Evolutionary conservation across 352 stramenopile genomes (phyloP), one percentile per base, ranked within the genome.

Genomic region (Globisporangium megalacanthum): DNA sequence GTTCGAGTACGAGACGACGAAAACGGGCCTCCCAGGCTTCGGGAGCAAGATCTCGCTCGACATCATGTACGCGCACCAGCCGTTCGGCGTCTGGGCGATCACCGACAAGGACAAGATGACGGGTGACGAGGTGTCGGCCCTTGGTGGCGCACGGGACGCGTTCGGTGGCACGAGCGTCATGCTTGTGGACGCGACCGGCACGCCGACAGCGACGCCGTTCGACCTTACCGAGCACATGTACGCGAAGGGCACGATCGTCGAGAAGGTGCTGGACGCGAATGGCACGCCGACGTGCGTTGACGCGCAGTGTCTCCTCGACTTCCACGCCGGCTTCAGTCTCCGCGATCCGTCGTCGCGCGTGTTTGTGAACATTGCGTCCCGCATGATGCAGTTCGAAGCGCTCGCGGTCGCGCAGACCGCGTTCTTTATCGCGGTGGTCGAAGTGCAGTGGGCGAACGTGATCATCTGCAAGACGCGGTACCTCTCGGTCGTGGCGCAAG

Each of bases 381-480:
- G 87, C 45, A 93, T 95, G 83, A 82, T 88, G 62, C 83, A 95
- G 66, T 84, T 85, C 58, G 83, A 92, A 37, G 73, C 89, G 22
- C 66, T 98, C 9, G 65, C 75, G 1, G 83, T 96, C 15, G 74
- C 88, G 0, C 91, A 97, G 63, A 93, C 85, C 0, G 86, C 87
- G 19, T 97, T 71, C 66, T 95, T 97, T 64, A 68, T 94, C 8
- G 80, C 81, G 8, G 66, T 96, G 5, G 82, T 97, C 11, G 71
- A 97, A 52, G 84, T 94, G 48, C 92, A 97, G 60, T 96, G 88
- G 81, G 79, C 89, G 50, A 94, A 97, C 68, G 61, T 97, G 14
- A 62, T 98, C 29, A 95, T 97, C 58, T 97, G 85, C 71, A 97
- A 97, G 77, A 98, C 92, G 41, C 81, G 92, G 9, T 97, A 90